Percentiles rank a stretch among this genome's conserved stretches.
Evolutionary conservation across 1,284 basidiomycete genomes (phyloP).

Genomic region (Puccinia horiana): DNA sequence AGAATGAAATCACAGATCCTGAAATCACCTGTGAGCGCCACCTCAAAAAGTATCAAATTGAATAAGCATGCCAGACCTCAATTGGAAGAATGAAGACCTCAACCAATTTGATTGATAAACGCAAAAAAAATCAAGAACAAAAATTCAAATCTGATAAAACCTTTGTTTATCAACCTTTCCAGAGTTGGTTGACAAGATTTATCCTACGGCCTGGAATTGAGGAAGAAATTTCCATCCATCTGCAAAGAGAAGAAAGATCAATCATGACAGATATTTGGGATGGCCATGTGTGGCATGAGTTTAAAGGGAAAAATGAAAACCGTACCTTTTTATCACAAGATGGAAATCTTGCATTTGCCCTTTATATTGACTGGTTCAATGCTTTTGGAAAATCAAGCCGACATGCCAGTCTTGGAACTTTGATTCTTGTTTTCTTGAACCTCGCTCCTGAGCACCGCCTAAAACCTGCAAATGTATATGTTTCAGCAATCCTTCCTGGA

Average conservation of each 20-base stretch:
- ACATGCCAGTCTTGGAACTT: constrained; percentile 4
- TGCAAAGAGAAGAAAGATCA: background rate
- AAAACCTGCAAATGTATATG: constrained; percentile 59
- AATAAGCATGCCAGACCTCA: background rate
- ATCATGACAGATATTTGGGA: constrained; percentile 34
- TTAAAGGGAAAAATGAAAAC: constrained; percentile 5
- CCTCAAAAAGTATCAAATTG: background rate
- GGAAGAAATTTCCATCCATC: constrained; percentile 2
- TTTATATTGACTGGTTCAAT: constrained; percentile 44
- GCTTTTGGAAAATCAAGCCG: constrained; percentile 20
- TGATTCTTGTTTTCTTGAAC: constrained; percentile 32
- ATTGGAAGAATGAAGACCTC: constrained; percentile 31
- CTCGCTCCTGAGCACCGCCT: constrained; percentile 57
- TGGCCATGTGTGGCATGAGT: background rate
- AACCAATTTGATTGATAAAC: constrained; percentile 1
- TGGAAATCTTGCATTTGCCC: constrained; percentile 12
- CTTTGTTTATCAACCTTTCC: constrained; percentile 31
- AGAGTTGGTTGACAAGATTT: constrained; percentile 11
- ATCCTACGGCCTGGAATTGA: constrained; percentile 18
- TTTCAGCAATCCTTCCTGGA: constrained; percentile 59
- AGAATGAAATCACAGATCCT: constrained; percentile 13
- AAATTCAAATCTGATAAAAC: constrained; percentile 12
- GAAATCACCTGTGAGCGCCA: constrained; percentile 4
- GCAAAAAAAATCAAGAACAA: constrained; percentile 21
- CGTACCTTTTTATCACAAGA: constrained; percentile 2